Evolutionary conservation across 257 asterid species (phyloP).

Genomic region (Forsythia suspensa): DNA sequence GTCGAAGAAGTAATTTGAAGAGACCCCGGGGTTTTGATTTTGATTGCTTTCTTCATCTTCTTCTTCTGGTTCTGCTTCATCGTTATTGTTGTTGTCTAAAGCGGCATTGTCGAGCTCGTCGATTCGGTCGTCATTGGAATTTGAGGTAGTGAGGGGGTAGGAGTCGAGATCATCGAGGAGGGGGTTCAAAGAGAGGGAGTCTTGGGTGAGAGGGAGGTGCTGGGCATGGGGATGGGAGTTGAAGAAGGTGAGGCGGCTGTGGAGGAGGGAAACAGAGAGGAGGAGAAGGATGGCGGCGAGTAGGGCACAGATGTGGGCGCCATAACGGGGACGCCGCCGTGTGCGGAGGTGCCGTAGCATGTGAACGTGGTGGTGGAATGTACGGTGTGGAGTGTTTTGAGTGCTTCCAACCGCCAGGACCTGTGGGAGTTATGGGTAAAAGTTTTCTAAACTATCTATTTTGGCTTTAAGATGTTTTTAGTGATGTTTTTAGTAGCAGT

Average conservation of each 20-base stretch:
- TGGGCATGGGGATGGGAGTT: slow-evolving; percentile 45
- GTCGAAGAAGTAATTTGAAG: slow-evolving; percentile 67
- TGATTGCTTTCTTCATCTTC: slow-evolving; percentile 56
- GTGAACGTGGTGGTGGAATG: slow-evolving; percentile 17
- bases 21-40: slow-evolving; percentile 33
- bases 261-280: slow-evolving; percentile 75
- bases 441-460: too few species aligned
- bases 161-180: slow-evolving; percentile 76
- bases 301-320: slow-evolving; percentile 69
- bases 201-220: slow-evolving; percentile 48
- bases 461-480: too few species aligned
- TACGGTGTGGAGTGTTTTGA: background rate
- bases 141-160: slow-evolving; percentile 45
- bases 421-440: too few species aligned
- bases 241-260: slow-evolving; percentile 81
- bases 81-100: slow-evolving; percentile 37
- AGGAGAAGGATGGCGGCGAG: slow-evolving; percentile 77
- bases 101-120: slow-evolving; percentile 82
- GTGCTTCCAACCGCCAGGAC: background rate
- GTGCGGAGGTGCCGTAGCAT: slow-evolving; percentile 70
- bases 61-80: slow-evolving; percentile 51
- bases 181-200: slow-evolving; percentile 43
- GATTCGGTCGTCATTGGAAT: slow-evolving; percentile 77
- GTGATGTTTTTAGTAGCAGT: too few species aligned
- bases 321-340: slow-evolving; percentile 85